A percentile compares a stretch with the other conserved stretches of the same genome.
Evolutionary conservation across 768 basidiomycete genomes (phyloP).

Genomic region (Sarcodon aspratus): DNA sequence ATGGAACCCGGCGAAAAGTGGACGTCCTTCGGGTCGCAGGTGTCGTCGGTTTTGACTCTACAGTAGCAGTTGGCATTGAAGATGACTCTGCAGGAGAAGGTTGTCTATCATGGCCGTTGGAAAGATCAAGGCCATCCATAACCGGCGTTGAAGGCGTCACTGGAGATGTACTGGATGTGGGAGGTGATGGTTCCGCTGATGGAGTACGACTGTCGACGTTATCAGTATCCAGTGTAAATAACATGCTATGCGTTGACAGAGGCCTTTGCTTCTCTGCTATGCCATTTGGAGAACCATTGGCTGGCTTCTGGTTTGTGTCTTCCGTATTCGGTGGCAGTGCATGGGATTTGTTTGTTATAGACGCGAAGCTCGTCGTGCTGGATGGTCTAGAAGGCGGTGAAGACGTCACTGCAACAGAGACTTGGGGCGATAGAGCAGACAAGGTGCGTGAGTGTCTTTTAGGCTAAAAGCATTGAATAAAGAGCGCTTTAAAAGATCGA

Average conservation of each 20-base stretch:
- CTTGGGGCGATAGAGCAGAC: slow-evolving; percentile 19
- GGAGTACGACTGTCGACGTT: too few species aligned
- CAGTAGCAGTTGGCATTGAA: background rate
- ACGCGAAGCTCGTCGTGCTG: slow-evolving; percentile 3
- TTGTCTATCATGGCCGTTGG: background rate
- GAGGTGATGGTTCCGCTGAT: background rate
- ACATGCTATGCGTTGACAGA: too few species aligned
- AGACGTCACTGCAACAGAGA: slow-evolving; percentile 5
- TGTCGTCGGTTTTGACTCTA: background rate
- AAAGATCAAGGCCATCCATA: too few species aligned
- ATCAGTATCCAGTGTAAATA: too few species aligned
- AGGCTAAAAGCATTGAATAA: slow-evolving; percentile 17
- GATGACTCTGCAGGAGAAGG: slow-evolving; percentile 1
- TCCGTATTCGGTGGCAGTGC: too few species aligned
- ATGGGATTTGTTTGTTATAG: too few species aligned
- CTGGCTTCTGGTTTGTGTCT: too few species aligned
- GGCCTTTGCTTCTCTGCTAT: too few species aligned
- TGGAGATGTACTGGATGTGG: background rate
- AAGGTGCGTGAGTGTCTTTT: slow-evolving; percentile 34
- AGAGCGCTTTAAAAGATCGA: background rate
- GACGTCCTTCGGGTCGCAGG: slow-evolving; percentile 25
- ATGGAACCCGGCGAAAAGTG: slow-evolving; percentile 42
- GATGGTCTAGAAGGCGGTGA: slow-evolving; percentile 11
- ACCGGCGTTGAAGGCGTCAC: too few species aligned
- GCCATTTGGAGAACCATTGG: too few species aligned